These are phyloP conservation scores for Akanthomyces lecanii DNA, from an alignment of 2,329 filamentous ascomycete genomes.

Conservation along the genomic window DNA sequence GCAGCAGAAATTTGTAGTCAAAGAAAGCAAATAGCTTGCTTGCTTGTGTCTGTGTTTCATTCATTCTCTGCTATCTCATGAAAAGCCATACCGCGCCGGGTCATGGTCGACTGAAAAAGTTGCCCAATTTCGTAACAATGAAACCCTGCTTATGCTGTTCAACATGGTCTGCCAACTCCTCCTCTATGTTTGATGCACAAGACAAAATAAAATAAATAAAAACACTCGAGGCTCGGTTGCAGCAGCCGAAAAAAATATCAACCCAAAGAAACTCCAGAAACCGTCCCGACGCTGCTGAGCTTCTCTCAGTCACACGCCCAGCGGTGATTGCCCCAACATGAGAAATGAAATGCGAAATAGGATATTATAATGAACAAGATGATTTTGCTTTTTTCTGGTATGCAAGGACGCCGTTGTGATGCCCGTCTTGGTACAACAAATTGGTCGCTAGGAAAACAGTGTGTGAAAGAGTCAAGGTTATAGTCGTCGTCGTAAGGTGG, in stretches of 20 bases:
- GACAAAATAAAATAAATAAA: background rate
- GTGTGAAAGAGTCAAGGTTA: background rate
- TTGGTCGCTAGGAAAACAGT: constrained; percentile 22
- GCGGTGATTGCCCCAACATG: background rate
- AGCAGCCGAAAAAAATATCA: background rate
- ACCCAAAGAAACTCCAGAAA: constrained; percentile 7
- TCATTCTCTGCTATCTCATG: constrained; percentile 14
- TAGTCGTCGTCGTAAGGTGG: background rate
- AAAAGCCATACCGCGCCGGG: constrained; percentile 6
- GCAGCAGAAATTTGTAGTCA: background rate
- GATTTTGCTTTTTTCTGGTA: constrained; percentile 16
- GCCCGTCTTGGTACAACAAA: constrained; percentile 19
- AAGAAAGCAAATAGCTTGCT: background rate
- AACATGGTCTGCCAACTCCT: constrained; percentile 4
- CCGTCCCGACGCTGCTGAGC: background rate
- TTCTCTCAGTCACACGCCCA: constrained; percentile 4
- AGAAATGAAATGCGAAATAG: constrained; percentile 10
- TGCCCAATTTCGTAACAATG: constrained; percentile 3
- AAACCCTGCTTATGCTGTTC: constrained; percentile 5
- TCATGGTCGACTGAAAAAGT: background rate
- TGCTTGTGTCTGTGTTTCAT: constrained; percentile 5
- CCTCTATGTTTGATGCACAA: constrained; percentile 6
- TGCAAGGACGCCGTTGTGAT: constrained; percentile 18
- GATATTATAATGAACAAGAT: constrained; percentile 16
- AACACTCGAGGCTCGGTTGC: background rate